Conservation (phyloP, 768 basidiomycete genomes). For the Mrakia gelida region DNA sequence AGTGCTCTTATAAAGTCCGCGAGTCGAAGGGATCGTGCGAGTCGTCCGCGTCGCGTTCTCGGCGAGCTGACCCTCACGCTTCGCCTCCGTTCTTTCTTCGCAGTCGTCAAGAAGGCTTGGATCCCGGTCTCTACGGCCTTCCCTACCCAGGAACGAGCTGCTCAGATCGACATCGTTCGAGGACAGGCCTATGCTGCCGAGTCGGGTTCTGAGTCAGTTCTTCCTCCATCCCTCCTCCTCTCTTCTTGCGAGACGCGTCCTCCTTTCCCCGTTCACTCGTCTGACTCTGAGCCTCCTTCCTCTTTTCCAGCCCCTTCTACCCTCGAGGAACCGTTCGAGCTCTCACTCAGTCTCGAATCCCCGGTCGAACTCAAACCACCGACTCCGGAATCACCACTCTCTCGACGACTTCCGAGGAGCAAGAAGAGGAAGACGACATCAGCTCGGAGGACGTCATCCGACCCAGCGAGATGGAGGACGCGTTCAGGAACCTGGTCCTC, state of each 20-base stretch:
- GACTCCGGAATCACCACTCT: neutral
- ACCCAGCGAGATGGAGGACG: conserved; percentile 33
- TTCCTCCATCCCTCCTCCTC: neutral
- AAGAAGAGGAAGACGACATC: conserved; percentile 31
- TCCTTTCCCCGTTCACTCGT: neutral
- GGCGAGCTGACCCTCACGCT: too few relatives aligned
- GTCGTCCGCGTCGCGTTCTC: neutral
- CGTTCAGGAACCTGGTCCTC: conserved; percentile 43
- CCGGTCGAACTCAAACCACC: conserved; percentile 14
- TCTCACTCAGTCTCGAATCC: conserved; percentile 30
- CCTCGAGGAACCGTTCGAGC: conserved; percentile 42
- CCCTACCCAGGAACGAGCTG: conserved; percentile 37
- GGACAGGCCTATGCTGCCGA: conserved; percentile 44
- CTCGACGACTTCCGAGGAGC: neutral
- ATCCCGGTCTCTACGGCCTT: conserved; percentile 44
- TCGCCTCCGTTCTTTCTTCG: neutral
- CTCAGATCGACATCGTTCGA: conserved; percentile 35
- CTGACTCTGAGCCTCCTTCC: too few relatives aligned
- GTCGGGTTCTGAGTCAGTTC: conserved; percentile 38
- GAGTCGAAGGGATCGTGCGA: too few relatives aligned
- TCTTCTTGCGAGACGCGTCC: neutral
- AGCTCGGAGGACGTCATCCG: conserved; percentile 39
- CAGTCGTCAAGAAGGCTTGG: conserved; percentile 48
- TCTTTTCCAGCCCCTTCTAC: conserved; percentile 38
- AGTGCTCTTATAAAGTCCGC: too few relatives aligned